These are phyloP conservation scores for Tetraselmis striata DNA, from an alignment of 139 green algal species.

Conservation along the genomic window DNA sequence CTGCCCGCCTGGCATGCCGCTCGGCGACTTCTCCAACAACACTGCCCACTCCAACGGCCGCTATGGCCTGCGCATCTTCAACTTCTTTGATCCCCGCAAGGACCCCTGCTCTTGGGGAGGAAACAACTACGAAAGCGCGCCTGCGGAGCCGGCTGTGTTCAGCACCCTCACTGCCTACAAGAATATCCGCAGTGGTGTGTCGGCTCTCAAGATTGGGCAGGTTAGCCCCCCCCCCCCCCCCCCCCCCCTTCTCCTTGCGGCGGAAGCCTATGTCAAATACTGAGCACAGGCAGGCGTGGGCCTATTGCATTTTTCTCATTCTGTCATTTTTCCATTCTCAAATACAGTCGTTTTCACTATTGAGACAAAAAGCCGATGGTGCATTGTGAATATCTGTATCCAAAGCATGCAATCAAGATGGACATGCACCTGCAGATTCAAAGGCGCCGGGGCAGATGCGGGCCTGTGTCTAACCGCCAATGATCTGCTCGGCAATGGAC, in stretches of 20 bases:
- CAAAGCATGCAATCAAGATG: not conserved
- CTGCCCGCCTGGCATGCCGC: conserved; percentile 14
- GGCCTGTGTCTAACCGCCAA: not conserved
- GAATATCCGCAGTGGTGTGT: conserved; percentile 1
- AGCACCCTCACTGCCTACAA: conserved; percentile 9
- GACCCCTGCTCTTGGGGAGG: not conserved
- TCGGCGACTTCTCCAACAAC: conserved; percentile 45
- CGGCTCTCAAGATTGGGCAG: not conserved
- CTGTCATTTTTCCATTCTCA: too few species aligned
- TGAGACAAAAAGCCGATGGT: too few species aligned
- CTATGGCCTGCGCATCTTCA: conserved; percentile 43
- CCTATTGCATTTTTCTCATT: too few species aligned
- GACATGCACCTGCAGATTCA: too few species aligned
- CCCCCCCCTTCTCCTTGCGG: not conserved
- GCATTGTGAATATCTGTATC: conserved; percentile 5
- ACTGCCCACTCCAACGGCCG: conserved; percentile 54
- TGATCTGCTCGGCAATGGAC: conserved; percentile 1
- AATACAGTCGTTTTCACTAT: too few species aligned
- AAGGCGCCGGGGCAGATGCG: too few species aligned
- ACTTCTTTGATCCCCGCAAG: conserved; percentile 1
- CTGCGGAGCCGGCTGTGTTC: not conserved
- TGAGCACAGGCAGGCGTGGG: not conserved
- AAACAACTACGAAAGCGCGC: not conserved
- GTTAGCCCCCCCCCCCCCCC: not conserved
- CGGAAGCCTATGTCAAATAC: not conserved